These are phyloP conservation scores for Ophiostoma perfectum DNA, from an alignment of 2,329 filamentous ascomycete genomes.

Conservation along the genomic window DNA sequence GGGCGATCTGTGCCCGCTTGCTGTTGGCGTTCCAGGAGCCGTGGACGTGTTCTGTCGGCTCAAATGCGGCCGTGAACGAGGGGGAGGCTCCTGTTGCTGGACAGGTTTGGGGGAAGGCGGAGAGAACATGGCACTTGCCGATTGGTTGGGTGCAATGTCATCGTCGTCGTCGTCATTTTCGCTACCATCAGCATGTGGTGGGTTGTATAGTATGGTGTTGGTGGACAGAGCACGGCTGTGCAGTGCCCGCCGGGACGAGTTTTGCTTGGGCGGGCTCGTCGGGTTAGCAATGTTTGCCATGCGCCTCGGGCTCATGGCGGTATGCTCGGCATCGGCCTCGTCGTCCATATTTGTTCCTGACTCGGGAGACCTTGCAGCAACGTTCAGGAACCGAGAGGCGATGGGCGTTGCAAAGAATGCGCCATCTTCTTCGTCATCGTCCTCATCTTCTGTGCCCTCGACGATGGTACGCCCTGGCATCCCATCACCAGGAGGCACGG, in stretches of 20 bases:
- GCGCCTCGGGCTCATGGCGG: background rate
- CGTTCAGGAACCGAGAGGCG: conserved; percentile 29
- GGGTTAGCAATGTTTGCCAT: conserved; percentile 14
- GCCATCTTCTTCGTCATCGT: conserved; percentile 35
- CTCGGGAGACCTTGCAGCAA: conserved; percentile 24
- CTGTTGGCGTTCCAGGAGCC: conserved; percentile 29
- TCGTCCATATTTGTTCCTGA: conserved; percentile 21
- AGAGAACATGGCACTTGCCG: conserved; percentile 31
- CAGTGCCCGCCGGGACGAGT: conserved; percentile 31
- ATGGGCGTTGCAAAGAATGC: conserved; percentile 54
- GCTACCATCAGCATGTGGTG: conserved; percentile 38
- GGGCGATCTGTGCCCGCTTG: conserved; percentile 41
- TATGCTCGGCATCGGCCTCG: background rate
- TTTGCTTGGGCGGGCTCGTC: conserved; percentile 16
- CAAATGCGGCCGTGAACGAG: conserved; percentile 35
- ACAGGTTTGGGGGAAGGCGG: conserved; percentile 38
- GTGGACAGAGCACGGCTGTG: conserved; percentile 73
- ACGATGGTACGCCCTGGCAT: background rate
- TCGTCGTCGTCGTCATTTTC: conserved; percentile 11
- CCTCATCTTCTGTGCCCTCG: conserved; percentile 43
- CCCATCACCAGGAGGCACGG: conserved; percentile 1
- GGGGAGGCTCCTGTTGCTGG: conserved; percentile 23
- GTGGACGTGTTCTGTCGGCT: conserved; percentile 41
- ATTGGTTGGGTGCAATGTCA: conserved; percentile 1
- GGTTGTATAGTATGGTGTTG: conserved; percentile 80